Evolutionary conservation across 2,329 filamentous ascomycete genomes (phyloP), one percentile per base, ranked within the genome.

Genomic region (Nemania abortiva): DNA sequence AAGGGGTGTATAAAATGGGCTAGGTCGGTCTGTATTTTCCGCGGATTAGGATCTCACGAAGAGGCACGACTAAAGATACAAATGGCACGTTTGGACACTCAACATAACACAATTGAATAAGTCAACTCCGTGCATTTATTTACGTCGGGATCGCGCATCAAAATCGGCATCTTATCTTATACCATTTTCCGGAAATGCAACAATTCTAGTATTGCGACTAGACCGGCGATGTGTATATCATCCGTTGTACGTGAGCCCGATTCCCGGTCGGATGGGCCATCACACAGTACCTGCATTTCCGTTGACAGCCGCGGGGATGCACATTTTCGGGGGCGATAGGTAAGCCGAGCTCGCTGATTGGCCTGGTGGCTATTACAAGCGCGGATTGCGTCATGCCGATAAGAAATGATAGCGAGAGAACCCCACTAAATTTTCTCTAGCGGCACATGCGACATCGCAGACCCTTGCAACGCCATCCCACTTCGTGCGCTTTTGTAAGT

Each of bases 371-470:
- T 22, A 15, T 37, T 22, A 9, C 45, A 39, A 49, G 55, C 55
- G 47, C 18, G 63, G 49, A 56, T 56, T 22, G 60, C 34, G 60
- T 37, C 50, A 56, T 37, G 34, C 1, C 29, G 54, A 63, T 53
- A 57, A 65, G 62, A 34, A 52, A 29, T 27, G 49, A 65, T 61
- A 56, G 9, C 27, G 61, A 37, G 20, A 10, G 9, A 29, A 45
- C 47, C 58, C 64, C 67, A 52, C 59, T 47, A 37, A 53, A 64
- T n/a, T 61, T 63, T 67, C 42, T 18, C 2, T 34, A 34, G 20
- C 37, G 27, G 47, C 22, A 56, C 13, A 37, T 55, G 63, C 67
- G 67, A 67, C 53, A 66, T 67, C 67, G 67, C 67, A 52, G 31
- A 60, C 67, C 53, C 27, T 61, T 24, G 11, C n/a, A 18, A 53